Conservation (phyloP, 768 basidiomycete genomes). For the Suillus lakei region DNA sequence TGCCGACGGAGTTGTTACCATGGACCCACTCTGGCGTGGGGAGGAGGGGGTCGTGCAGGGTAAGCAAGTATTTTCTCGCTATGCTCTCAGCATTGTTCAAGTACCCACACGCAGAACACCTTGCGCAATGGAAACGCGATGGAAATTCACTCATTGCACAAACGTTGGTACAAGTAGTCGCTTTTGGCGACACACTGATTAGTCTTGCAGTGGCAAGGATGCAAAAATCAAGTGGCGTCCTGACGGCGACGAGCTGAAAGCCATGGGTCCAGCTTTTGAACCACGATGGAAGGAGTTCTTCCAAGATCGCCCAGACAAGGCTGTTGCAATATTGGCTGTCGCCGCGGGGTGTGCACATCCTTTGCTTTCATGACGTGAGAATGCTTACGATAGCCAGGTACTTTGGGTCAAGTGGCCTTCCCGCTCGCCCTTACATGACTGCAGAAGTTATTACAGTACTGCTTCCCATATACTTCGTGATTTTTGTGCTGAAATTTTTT, state of each 20-base stretch:
- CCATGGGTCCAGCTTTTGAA: conserved; percentile 24
- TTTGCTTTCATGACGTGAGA: not conserved
- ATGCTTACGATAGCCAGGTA: not conserved
- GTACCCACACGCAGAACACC: conserved; percentile 15
- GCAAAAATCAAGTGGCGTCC: conserved; percentile 30
- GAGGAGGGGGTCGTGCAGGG: conserved; percentile 42
- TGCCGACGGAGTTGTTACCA: conserved; percentile 47
- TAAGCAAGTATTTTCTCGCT: conserved; percentile 32
- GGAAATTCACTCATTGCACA: conserved; percentile 54
- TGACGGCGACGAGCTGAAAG: conserved; percentile 20
- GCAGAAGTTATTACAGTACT: conserved; percentile 40
- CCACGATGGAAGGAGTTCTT: conserved; percentile 26
- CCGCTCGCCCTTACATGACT: conserved; percentile 17
- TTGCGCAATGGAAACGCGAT: conserved; percentile 33
- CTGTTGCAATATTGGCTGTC: conserved; percentile 15
- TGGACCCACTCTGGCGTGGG: conserved; percentile 51
- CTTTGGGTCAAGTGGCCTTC: not conserved
- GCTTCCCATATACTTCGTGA: not conserved
- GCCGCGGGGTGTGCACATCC: conserved; percentile 8
- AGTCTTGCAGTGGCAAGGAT: conserved; percentile 19
- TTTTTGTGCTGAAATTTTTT: not conserved
- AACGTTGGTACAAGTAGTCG: conserved; percentile 44
- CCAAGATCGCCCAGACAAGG: conserved; percentile 24
- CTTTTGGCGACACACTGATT: not conserved
- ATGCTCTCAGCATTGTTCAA: too few species aligned